phyloP scores from a whole-genome alignment of 1,284 basidiomycete species.

The Cutaneotrichosporon daszewskae region DNA sequence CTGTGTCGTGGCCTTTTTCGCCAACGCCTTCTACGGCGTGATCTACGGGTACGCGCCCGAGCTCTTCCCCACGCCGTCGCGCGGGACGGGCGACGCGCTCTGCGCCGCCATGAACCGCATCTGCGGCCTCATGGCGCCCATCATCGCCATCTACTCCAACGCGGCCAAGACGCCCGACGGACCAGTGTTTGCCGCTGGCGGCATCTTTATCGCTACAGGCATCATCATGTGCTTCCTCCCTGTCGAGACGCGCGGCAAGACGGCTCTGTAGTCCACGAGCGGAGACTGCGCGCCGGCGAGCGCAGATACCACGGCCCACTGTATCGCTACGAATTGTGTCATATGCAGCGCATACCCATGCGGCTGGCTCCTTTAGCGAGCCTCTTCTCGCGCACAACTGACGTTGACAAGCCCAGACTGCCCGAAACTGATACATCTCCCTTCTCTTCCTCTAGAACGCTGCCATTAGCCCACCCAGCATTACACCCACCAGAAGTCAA shows the following conservation, averaged over 20 bases:
- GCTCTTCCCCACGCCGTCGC: constrained; percentile 59
- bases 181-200: constrained; percentile 57
- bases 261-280: constrained; percentile 27
- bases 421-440: too few relatives aligned
- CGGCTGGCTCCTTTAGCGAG: too few relatives aligned
- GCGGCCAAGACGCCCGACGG: constrained; percentile 40
- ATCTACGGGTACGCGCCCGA: constrained; percentile 61
- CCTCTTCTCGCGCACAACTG: too few relatives aligned
- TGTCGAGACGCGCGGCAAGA: constrained; percentile 53
- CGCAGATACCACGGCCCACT: too few relatives aligned
- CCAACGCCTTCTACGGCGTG: constrained; percentile 53
- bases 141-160: constrained; percentile 27
- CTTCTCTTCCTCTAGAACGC: too few relatives aligned
- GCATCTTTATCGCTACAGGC: constrained; percentile 52
- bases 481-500: too few relatives aligned
- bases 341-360: too few relatives aligned
- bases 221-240: constrained; percentile 55
- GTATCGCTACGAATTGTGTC: too few relatives aligned
- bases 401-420: too few relatives aligned
- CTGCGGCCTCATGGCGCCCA: constrained; percentile 50
- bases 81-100: constrained; percentile 61
- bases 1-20: constrained; percentile 54
- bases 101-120: constrained; percentile 55
- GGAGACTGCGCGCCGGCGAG: too few relatives aligned
- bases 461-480: too few relatives aligned